Conservation (phyloP, 2,329 filamentous ascomycete species). For the Purpureocillium lavendulum region DNA sequence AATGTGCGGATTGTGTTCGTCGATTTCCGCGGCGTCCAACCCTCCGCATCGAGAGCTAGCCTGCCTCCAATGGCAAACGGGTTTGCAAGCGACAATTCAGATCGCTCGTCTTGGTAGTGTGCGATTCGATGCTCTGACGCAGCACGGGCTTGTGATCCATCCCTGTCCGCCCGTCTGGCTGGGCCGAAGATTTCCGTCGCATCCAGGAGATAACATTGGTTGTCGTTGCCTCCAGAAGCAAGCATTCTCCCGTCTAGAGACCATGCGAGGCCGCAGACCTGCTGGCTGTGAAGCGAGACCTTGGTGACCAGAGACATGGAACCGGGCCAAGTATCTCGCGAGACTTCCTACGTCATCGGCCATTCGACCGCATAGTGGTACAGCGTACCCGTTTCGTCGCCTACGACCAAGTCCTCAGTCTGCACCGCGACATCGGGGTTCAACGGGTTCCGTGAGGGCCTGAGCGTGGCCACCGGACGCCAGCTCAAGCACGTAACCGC, state of each 20-base stretch:
- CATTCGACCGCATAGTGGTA: constrained; percentile 91
- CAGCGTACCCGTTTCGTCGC: constrained; percentile 73
- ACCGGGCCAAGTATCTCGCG: constrained; percentile 63
- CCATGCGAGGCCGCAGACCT: constrained; percentile 92
- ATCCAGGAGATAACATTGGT: constrained; percentile 76
- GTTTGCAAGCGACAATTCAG: no score
- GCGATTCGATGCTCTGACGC: no score
- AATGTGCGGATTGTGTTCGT: constrained; percentile 37
- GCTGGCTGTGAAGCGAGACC: constrained; percentile 73
- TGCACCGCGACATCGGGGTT: constrained; percentile 42
- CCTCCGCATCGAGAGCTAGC: constrained; percentile 12
- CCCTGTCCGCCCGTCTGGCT: neutral
- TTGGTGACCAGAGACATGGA: constrained; percentile 69
- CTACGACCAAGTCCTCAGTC: constrained; percentile 79
- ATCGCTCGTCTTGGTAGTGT: no score
- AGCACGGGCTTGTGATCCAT: no score
- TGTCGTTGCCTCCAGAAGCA: constrained; percentile 89
- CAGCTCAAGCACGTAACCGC: constrained; percentile 76
- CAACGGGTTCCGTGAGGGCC: constrained; percentile 42
- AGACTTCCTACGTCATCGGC: constrained; percentile 56
- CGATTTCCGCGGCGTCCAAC: constrained; percentile 18
- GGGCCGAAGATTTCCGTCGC: constrained; percentile 44
- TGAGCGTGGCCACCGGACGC: constrained; percentile 52
- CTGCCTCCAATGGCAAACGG: no score
- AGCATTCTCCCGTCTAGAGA: constrained; percentile 68